phyloP scores from a whole-genome alignment of 2,329 filamentous ascomycete genomes.

The Botrytis elliptica region DNA sequence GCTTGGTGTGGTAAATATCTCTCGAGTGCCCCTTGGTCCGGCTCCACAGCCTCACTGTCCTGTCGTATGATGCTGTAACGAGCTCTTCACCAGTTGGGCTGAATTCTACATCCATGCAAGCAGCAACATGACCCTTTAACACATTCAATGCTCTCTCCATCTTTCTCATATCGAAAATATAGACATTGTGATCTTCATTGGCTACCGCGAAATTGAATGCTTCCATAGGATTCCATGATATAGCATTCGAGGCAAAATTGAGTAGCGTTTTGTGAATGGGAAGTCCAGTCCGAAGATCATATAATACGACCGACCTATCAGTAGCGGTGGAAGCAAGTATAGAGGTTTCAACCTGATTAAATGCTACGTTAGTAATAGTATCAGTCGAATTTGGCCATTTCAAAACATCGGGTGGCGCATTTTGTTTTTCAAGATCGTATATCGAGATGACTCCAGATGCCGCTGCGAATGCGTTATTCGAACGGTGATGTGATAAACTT shows the following conservation, averaged over 20 bases:
- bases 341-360: slow-evolving; percentile 93
- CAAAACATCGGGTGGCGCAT: slow-evolving; percentile 76
- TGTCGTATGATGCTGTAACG: slow-evolving; percentile 84
- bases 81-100: slow-evolving; percentile 92
- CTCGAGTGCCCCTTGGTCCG: slow-evolving; percentile 77
- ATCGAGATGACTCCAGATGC: slow-evolving; percentile 78
- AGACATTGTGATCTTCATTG: slow-evolving; percentile 70
- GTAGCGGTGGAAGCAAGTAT: slow-evolving; percentile 81
- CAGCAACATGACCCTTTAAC: slow-evolving; percentile 81
- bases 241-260: slow-evolving; percentile 76
- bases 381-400: slow-evolving; percentile 86
- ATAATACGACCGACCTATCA: slow-evolving; percentile 84
- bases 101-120: slow-evolving; percentile 96
- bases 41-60: slow-evolving; percentile 83
- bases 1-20: slow-evolving; percentile 95
- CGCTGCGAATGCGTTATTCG: slow-evolving; percentile 74
- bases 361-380: slow-evolving; percentile 83
- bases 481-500: slow-evolving; percentile 77
- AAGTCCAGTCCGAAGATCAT: slow-evolving; percentile 84
- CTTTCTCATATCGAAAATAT: slow-evolving; percentile 87
- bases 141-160: slow-evolving; percentile 86
- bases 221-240: slow-evolving; percentile 96
- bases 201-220: slow-evolving; percentile 92
- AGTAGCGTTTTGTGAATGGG: slow-evolving; percentile 80
- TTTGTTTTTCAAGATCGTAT: slow-evolving; percentile 81